These are phyloP conservation scores for Fusarium duplospermum DNA, from an alignment of 2,329 filamentous ascomycete species.

Conservation along the genomic window DNA sequence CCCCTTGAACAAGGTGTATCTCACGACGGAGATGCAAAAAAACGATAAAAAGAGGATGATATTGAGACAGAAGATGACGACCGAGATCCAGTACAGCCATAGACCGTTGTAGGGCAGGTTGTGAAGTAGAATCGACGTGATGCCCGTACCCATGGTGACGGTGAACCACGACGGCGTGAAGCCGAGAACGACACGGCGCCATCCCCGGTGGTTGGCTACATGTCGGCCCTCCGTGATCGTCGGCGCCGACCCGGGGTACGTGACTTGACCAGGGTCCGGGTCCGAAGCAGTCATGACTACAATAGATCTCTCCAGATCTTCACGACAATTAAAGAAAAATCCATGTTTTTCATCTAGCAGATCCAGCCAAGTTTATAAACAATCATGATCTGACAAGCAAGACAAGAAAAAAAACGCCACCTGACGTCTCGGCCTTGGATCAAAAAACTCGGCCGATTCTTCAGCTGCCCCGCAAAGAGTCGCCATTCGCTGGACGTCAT, in stretches of 20 bases:
- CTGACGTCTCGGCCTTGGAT: not conserved
- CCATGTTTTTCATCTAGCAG: not conserved
- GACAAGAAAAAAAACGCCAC: not conserved
- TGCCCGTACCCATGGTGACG: slow-evolving; percentile 73
- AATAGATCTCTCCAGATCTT: not conserved
- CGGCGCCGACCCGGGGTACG: slow-evolving; percentile 8
- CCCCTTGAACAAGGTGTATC: slow-evolving; percentile 70
- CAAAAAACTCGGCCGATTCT: not conserved
- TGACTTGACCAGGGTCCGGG: slow-evolving; percentile 12
- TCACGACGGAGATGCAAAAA: slow-evolving; percentile 60
- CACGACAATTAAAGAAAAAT: not conserved
- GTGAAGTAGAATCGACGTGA: slow-evolving; percentile 68
- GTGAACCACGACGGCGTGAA: slow-evolving; percentile 48
- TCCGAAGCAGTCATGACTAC: slow-evolving; percentile 14
- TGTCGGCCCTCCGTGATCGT: not conserved
- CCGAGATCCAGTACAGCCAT: slow-evolving; percentile 67
- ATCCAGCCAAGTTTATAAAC: not conserved
- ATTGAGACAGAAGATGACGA: slow-evolving; percentile 68
- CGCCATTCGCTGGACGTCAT: not conserved
- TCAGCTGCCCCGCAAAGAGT: not conserved
- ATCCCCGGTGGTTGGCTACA: slow-evolving; percentile 9
- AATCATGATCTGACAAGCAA: not conserved
- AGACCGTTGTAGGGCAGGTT: slow-evolving; percentile 66
- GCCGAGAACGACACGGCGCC: slow-evolving; percentile 25
- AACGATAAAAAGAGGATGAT: slow-evolving; percentile 64